phyloP scores from a whole-genome alignment of 2,329 filamentous ascomycete genomes.

The Fusarium hostae region DNA sequence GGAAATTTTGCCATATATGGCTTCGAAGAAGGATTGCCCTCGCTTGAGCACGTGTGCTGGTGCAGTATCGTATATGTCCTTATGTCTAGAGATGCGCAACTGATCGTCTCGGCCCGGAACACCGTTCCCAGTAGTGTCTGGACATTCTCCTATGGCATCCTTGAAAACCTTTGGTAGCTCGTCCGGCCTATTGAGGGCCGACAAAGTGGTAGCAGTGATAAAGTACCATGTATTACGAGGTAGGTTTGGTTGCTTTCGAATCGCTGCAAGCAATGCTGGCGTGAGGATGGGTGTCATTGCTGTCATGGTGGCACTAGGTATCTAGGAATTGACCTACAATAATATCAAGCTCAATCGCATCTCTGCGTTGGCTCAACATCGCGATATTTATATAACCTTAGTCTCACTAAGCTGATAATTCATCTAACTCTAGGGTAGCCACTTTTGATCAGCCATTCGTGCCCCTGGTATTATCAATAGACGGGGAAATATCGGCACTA shows the following conservation, averaged over 20 bases:
- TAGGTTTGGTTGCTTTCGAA: slow-evolving; percentile 39
- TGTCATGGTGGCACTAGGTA: slow-evolving; percentile 7
- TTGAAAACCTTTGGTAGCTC: slow-evolving; percentile 35
- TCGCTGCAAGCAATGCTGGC: slow-evolving; percentile 34
- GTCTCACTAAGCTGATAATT: slow-evolving; percentile 16
- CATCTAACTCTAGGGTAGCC: slow-evolving; percentile 35
- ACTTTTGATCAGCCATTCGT: background rate
- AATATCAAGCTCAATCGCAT: background rate
- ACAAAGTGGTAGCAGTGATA: slow-evolving; percentile 41
- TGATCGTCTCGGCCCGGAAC: slow-evolving; percentile 21
- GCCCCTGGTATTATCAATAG: background rate
- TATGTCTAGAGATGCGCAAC: slow-evolving; percentile 31
- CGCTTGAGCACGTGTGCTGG: slow-evolving; percentile 29
- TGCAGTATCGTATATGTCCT: slow-evolving; percentile 34
- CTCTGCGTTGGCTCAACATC: background rate
- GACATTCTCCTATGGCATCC: slow-evolving; percentile 15
- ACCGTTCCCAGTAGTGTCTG: background rate
- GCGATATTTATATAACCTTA: background rate
- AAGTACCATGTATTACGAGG: slow-evolving; percentile 44
- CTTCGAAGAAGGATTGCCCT: slow-evolving; percentile 39
- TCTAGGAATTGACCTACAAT: background rate
- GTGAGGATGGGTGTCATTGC: slow-evolving; percentile 35
- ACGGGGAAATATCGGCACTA: slow-evolving; percentile 32
- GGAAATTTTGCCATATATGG: slow-evolving; percentile 42
- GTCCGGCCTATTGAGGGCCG: slow-evolving; percentile 40